Percentiles rank a stretch among this genome's conserved stretches.
Conservation (phyloP, 2,329 filamentous ascomycete genomes). For the Chaetothyriales sp. region DNA sequence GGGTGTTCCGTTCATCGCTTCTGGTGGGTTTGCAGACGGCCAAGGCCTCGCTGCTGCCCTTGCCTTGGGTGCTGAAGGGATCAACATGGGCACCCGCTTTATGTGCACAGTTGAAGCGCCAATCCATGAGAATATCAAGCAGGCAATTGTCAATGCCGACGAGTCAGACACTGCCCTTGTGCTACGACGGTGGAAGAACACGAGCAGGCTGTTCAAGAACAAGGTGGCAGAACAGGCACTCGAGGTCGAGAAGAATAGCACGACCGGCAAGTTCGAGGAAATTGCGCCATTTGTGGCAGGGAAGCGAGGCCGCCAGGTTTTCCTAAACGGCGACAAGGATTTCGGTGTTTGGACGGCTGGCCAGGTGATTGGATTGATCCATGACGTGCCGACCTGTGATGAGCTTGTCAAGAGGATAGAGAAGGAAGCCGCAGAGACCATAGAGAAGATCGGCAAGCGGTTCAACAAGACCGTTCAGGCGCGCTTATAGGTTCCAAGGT, state of each 20-base stretch:
- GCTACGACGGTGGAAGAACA: conserved; percentile 81
- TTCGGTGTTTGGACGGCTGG: conserved; percentile 91
- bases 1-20: conserved; percentile 78
- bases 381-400: conserved; percentile 46
- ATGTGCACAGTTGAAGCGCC: conserved; percentile 93
- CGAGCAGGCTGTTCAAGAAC: conserved; percentile 71
- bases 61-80: conserved; percentile 71
- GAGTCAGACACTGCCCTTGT: conserved; percentile 85
- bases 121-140: conserved; percentile 82
- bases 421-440: conserved; percentile 42
- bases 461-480: neutral
- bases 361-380: conserved; percentile 75
- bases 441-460: neutral
- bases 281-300: conserved; percentile 75
- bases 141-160: conserved; percentile 71
- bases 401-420: conserved; percentile 58
- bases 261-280: conserved; percentile 72
- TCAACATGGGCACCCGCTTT: conserved; percentile 97
- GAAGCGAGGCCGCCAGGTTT: conserved; percentile 77
- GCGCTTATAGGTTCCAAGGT: conserved; percentile 4
- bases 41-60: conserved; percentile 80
- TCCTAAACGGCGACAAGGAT: conserved; percentile 79
- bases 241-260: conserved; percentile 61
- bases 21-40: conserved; percentile 84
- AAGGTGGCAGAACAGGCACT: conserved; percentile 67